Evolutionary conservation across 768 basidiomycete genomes (phyloP).

Genomic region (Podaxis mareebaensis): DNA sequence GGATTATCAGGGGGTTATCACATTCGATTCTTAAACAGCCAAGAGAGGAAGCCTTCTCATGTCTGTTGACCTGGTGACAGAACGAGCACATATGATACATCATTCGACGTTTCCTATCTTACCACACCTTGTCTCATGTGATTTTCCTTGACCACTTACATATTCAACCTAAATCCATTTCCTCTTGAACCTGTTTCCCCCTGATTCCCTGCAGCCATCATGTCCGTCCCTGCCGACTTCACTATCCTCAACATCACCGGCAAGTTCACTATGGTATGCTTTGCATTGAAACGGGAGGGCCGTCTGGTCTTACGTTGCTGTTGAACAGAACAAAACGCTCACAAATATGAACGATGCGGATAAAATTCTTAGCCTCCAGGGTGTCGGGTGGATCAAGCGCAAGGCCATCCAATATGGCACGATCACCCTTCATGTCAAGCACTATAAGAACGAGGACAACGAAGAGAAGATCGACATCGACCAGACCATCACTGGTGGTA

Average conservation of each 20-base stretch:
- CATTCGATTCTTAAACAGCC: background rate
- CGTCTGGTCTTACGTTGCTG: background rate
- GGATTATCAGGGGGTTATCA: too few relatives aligned
- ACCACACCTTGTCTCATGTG: slow-evolving; percentile 17
- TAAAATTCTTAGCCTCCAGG: slow-evolving; percentile 66
- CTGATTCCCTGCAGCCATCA: slow-evolving; percentile 28
- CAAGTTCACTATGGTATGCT: slow-evolving; percentile 61
- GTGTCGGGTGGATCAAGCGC: slow-evolving; percentile 72
- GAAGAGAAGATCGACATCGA: slow-evolving; percentile 69
- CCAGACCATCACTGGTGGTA: slow-evolving; percentile 63
- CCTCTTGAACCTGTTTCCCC: background rate
- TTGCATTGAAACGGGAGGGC: background rate
- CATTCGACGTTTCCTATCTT: background rate
- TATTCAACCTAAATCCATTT: slow-evolving; percentile 1
- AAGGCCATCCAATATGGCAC: slow-evolving; percentile 57
- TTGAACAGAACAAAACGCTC: slow-evolving; percentile 62
- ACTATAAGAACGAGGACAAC: slow-evolving; percentile 59
- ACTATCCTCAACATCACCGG: slow-evolving; percentile 63
- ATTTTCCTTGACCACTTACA: slow-evolving; percentile 6
- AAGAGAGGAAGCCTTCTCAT: background rate
- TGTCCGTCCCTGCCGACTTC: slow-evolving; percentile 67
- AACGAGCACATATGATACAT: background rate
- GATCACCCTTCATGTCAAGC: slow-evolving; percentile 62
- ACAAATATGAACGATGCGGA: slow-evolving; percentile 54
- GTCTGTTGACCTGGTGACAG: background rate